These are phyloP conservation scores for Fusarium succisae DNA, from an alignment of 2,329 filamentous ascomycete species.

Conservation along the genomic window DNA sequence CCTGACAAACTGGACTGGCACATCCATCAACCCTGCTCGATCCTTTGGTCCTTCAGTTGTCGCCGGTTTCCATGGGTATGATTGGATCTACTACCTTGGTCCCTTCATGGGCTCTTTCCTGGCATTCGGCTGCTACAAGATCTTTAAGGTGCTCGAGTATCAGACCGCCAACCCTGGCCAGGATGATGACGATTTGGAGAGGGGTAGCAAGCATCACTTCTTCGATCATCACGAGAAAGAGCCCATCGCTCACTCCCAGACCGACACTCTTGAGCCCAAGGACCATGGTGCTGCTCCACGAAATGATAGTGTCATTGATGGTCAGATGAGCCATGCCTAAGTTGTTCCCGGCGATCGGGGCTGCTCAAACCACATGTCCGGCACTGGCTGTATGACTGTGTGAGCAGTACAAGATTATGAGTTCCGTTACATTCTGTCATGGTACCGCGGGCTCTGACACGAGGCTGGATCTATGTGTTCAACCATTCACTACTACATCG, in stretches of 20 bases:
- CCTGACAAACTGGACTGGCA: constrained; percentile 58
- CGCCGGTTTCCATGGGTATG: constrained; percentile 54
- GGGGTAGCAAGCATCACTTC: constrained; percentile 1
- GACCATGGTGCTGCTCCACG: constrained; percentile 16
- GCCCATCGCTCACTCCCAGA: constrained; percentile 16
- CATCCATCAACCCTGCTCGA: constrained; percentile 60
- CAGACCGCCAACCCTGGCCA: constrained; percentile 60
- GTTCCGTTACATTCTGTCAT: constrained; percentile 6
- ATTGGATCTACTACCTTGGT: constrained; percentile 66
- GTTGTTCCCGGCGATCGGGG: not conserved
- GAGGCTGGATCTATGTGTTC: constrained; percentile 20
- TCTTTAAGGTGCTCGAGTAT: constrained; percentile 63
- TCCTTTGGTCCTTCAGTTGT: constrained; percentile 61
- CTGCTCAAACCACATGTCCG: not conserved
- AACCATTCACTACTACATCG: constrained; percentile 15
- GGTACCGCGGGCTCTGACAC: constrained; percentile 1
- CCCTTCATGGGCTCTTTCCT: constrained; percentile 60
- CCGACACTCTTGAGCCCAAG: constrained; percentile 31
- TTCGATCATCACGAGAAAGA: constrained; percentile 7
- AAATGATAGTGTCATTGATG: constrained; percentile 38
- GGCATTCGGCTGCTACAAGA: constrained; percentile 59
- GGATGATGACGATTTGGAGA: constrained; percentile 51
- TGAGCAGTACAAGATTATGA: constrained; percentile 7
- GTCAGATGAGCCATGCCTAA: constrained; percentile 24
- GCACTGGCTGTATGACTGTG: constrained; percentile 5